Evolutionary conservation across 139 green algal species (phyloP).

Genomic region (Tetratostichococcus sp.): DNA sequence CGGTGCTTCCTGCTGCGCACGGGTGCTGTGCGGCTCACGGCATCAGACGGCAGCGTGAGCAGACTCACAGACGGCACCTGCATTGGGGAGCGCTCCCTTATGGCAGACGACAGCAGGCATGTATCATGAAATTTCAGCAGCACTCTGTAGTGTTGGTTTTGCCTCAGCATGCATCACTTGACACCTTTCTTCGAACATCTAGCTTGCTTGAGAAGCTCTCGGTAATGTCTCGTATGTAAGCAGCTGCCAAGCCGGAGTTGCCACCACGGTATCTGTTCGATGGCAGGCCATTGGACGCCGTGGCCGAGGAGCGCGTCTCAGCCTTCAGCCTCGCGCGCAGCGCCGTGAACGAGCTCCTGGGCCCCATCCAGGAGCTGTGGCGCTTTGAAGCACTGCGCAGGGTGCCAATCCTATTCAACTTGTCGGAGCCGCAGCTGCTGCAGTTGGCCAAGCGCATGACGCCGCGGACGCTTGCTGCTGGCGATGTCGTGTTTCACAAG

Average conservation of each 20-base stretch:
- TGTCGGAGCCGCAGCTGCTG: constrained; percentile 74
- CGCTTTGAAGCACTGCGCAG: constrained; percentile 73
- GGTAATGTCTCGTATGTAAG: no score
- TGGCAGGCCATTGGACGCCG: constrained; percentile 26
- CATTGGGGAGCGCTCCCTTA: constrained; percentile 79
- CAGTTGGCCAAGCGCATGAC: constrained; percentile 63
- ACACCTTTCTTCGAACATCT: no score
- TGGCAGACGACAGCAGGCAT: constrained; percentile 40
- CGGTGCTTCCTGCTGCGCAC: background rate
- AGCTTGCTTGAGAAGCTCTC: no score
- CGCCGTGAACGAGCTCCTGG: constrained; percentile 81
- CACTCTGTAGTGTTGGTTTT: no score
- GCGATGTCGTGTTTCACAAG: constrained; percentile 50
- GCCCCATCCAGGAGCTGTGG: constrained; percentile 79
- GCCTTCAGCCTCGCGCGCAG: constrained; percentile 60
- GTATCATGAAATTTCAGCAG: no score
- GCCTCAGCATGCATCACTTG: no score
- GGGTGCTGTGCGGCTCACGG: constrained; percentile 3
- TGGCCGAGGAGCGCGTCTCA: constrained; percentile 48
- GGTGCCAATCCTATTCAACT: constrained; percentile 70
- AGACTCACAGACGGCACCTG: constrained; percentile 46
- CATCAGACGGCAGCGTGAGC: constrained; percentile 8
- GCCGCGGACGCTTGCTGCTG: constrained; percentile 9
- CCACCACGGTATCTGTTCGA: no score
- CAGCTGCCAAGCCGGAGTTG: no score